These are phyloP conservation scores for Ilex paraguariensis DNA, from an alignment of 305 asterid genomes.

Conservation along the genomic window DNA sequence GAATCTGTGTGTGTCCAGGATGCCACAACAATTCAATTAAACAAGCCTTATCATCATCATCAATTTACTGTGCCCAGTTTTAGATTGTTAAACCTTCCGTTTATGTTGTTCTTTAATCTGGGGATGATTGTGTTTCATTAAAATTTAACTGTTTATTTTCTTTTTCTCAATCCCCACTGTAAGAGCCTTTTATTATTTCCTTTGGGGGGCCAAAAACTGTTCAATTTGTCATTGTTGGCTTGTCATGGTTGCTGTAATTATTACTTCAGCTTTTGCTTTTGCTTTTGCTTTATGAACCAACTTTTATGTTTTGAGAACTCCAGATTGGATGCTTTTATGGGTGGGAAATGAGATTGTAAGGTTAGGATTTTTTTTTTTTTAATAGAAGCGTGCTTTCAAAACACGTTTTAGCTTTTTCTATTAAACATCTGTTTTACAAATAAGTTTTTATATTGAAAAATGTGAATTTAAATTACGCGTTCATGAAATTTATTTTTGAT, in stretches of 20 bases:
- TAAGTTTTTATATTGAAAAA: too few species aligned
- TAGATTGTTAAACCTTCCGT: conserved; percentile 11
- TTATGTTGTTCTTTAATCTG: conserved; percentile 19
- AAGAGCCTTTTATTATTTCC: conserved; percentile 12
- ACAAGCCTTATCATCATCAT: conserved; percentile 14
- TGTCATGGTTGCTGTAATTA: conserved; percentile 78
- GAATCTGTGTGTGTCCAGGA: neutral
- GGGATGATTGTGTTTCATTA: conserved; percentile 14
- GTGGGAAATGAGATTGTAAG: neutral
- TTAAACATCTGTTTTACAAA: too few species aligned
- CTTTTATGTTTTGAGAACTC: conserved; percentile 17
- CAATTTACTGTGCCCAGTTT: conserved; percentile 22
- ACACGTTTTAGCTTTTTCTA: too few species aligned
- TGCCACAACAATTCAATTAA: conserved; percentile 5
- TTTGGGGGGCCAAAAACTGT: conserved; percentile 32
- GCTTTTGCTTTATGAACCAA: conserved; percentile 28
- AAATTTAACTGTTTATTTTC: conserved; percentile 16
- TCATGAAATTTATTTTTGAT: too few species aligned
- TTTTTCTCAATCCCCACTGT: conserved; percentile 8
- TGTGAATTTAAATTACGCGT: too few species aligned
- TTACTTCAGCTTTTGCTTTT: conserved; percentile 56
- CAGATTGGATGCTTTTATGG: conserved; percentile 6
- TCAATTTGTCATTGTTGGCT: conserved; percentile 50
- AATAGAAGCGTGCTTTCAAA: too few species aligned
- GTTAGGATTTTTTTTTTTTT: too few species aligned